Percentiles rank a stretch among this genome's conserved stretches.
These are phyloP conservation scores for Penicillium daleae DNA, from an alignment of 495 filamentous ascomycete genomes.

Conservation along the genomic window DNA sequence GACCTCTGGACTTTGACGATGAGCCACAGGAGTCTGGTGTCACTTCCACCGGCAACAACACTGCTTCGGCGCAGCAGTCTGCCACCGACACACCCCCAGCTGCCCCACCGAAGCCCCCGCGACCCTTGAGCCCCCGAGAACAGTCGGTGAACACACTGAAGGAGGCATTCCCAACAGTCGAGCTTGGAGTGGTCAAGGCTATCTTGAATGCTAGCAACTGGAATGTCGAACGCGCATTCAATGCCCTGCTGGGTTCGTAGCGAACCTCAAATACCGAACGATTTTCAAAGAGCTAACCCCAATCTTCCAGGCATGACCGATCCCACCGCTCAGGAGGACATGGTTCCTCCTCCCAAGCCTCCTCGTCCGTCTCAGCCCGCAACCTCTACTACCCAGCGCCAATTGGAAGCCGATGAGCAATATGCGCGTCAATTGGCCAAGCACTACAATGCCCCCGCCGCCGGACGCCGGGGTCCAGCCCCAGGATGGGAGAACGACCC, in stretches of 20 bases:
- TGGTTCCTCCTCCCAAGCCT: conserved; percentile 67
- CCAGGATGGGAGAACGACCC: conserved; percentile 50
- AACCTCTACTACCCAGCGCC: conserved; percentile 67
- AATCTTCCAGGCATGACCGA: conserved; percentile 79
- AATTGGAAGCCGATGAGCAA: conserved; percentile 87
- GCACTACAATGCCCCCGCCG: conserved; percentile 68
- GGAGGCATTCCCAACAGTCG: conserved; percentile 91
- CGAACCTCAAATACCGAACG: background rate
- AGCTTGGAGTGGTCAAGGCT: conserved; percentile 80
- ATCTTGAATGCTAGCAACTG: conserved; percentile 85
- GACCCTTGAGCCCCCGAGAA: conserved; percentile 77
- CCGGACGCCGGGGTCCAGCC: conserved; percentile 40
- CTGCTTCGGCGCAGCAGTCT: conserved; percentile 17
- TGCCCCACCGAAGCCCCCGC: conserved; percentile 83
- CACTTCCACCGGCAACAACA: conserved; percentile 27
- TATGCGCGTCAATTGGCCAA: conserved; percentile 94
- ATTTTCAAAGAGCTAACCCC: conserved; percentile 9
- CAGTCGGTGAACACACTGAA: conserved; percentile 86
- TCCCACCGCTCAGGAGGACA: conserved; percentile 76
- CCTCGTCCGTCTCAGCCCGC: conserved; percentile 61
- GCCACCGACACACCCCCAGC: conserved; percentile 58
- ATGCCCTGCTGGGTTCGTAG: conserved; percentile 80
- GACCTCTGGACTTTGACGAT: conserved; percentile 85
- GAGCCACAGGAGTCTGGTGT: conserved; percentile 69
- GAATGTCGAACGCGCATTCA: conserved; percentile 91